phyloP scores from a whole-genome alignment of 352 stramenopile genomes.

The Globisporangium takayamanum region DNA sequence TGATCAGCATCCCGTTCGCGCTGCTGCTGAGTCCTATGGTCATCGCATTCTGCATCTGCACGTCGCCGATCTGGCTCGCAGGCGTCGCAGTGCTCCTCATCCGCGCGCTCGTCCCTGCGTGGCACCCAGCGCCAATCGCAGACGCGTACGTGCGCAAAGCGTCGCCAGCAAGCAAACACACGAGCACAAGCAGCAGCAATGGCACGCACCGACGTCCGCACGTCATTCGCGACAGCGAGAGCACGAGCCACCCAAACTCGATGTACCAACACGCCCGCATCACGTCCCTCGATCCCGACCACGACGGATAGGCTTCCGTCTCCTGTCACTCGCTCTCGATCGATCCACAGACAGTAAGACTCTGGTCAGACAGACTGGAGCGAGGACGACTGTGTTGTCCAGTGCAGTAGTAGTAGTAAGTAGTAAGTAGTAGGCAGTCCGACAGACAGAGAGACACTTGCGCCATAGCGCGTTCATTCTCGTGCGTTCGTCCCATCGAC shows the following conservation, averaged over 20 bases:
- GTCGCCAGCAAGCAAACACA: conserved; percentile 2
- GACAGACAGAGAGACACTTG: background rate
- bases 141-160: conserved; percentile 35
- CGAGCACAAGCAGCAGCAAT: conserved; percentile 12
- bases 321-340: too few relatives aligned
- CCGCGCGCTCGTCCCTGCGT: conserved; percentile 32
- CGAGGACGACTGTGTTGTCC: background rate
- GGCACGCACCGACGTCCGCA: conserved; percentile 8
- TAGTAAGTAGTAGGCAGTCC: background rate
- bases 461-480: background rate
- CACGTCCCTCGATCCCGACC: conserved; percentile 4
- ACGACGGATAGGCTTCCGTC: background rate
- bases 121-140: conserved; percentile 22
- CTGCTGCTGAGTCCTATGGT: conserved; percentile 70
- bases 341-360: too few relatives aligned
- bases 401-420: background rate
- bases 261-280: conserved; percentile 31
- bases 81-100: conserved; percentile 50
- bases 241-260: conserved; percentile 38
- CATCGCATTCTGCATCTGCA: conserved; percentile 72
- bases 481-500: background rate
- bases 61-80: conserved; percentile 69
- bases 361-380: too few relatives aligned
- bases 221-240: conserved; percentile 28
- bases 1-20: conserved; percentile 66